Base-by-base conservation (phyloP, 2,329 filamentous ascomycete genomes). In the Ilyonectria sp. region DNA sequence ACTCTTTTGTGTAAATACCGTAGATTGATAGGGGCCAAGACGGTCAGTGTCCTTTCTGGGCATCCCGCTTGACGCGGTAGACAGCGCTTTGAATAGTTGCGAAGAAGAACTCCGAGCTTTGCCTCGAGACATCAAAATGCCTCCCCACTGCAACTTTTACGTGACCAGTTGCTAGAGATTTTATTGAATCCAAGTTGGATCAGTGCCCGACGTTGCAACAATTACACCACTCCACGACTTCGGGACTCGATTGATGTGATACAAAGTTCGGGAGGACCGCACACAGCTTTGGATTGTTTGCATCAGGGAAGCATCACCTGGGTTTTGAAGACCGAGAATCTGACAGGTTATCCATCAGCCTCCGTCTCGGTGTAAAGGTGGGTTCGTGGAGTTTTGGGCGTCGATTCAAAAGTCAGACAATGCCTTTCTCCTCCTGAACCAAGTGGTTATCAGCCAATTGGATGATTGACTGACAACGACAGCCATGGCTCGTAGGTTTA, bases 401-500 rank as follows among this genome's bases (percentile, higher is more conserved):
- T 55, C 60, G 57, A 31, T 54, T 60, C 54, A 46, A 59, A 57
- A 43, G 44, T 77, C 75, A 77, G 75, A 72, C 55, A 69, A 68
- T 74, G 75, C 75, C 74, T 68, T 65, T 73, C 17, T 77, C 74
- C 75, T 74, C 68, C 49, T 61, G 59, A 69, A 63, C 71, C 73
- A 72, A 58, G 73, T 66, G 75, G 75, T 74, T 77, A 74, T 69
- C 68, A 73, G 58, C 58, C 60, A 55, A 53, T 57, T 29, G 17
- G 11, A 49, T n/a, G 19, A 46, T 21, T 47, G 59, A 37, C 64
- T 63, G 67, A 72, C 65, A 78, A 80, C 77, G 61, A 70, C 79
- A 68, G 67, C 62, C 74, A 73, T 72, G 74, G 74, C 71, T 68
- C 68, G 67, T 82, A 80, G 79, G 81, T 78, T 82, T 83, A 83